A percentile compares a stretch with the other conserved stretches of the same genome.
Conservation (phyloP, 2,329 filamentous ascomycete genomes). For the Xylaria sp. region DNA sequence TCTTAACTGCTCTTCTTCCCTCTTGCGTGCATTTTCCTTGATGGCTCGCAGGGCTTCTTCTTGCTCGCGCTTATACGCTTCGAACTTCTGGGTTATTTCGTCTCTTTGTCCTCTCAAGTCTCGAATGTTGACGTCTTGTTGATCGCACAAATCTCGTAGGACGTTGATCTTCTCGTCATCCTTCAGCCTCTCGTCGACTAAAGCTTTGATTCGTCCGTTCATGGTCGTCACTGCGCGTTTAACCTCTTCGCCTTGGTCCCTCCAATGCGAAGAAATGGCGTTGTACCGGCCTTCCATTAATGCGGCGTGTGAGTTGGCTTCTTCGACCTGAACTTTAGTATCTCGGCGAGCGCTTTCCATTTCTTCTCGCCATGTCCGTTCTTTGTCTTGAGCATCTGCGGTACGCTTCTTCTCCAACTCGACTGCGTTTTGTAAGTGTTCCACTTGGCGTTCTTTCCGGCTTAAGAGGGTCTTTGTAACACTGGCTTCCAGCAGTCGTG, state of each 20-base stretch:
- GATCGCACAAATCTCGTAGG: slow-evolving; percentile 75
- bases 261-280: slow-evolving; percentile 72
- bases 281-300: slow-evolving; percentile 78
- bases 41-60: slow-evolving; percentile 69
- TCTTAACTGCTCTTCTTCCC: slow-evolving; percentile 70
- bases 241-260: slow-evolving; percentile 71
- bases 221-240: slow-evolving; percentile 62
- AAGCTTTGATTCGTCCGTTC: slow-evolving; percentile 61
- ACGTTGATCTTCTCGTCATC: slow-evolving; percentile 73
- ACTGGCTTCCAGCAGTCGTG: slow-evolving; percentile 73
- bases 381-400: slow-evolving; percentile 66
- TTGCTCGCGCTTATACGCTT: slow-evolving; percentile 71
- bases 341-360: slow-evolving; percentile 70
- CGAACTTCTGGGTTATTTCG: slow-evolving; percentile 68
- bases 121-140: slow-evolving; percentile 75
- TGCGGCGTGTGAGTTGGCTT: slow-evolving; percentile 70
- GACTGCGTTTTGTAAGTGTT: slow-evolving; percentile 71
- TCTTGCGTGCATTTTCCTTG: slow-evolving; percentile 63
- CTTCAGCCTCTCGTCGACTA: slow-evolving; percentile 64
- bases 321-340: slow-evolving; percentile 70
- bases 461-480: slow-evolving; percentile 77
- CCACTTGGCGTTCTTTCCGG: slow-evolving; percentile 78
- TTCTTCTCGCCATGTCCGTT: slow-evolving; percentile 70
- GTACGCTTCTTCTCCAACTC: slow-evolving; percentile 72
- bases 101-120: slow-evolving; percentile 69